Base-by-base conservation (phyloP, 129 eudicot genomes). In the Flaveria trinervia region DNA sequence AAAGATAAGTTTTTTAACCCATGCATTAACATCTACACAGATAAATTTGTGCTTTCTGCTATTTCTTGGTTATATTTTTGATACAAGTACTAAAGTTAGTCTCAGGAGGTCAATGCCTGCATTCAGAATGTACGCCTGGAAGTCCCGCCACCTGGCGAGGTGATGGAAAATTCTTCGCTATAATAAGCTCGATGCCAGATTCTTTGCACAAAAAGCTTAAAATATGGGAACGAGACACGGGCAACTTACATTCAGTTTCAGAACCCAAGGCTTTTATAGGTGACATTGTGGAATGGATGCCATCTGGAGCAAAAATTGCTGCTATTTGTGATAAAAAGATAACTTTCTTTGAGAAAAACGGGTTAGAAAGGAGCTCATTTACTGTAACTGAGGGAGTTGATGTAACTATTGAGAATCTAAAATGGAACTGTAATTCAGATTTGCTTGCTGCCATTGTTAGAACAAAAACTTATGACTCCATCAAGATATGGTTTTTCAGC, bases 181-280 rank as follows among this genome's bases (percentile, higher is more conserved):
- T 93, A 64, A 30, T 93, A 72, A 93, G 85, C 82, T 84, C 64
- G 74, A 74, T 48, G 59, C 73, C 79, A 10, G 73, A 83, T 81
- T 82, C 96, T 22, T 76, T 25, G 70, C 74, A 65, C 16, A 89
- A 85, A 81, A 90, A 87, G 85, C 87, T 94, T 46, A 94, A 89
- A 87, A 82, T 94, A 22, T 94, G 98, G 98, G 98, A 94, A 85
- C 82, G 98, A 55, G 98, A 94, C 74, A 89, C 98, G 0, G 97
- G 97, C 26, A 83, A 77, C 54, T 65, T 91, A 70, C 93, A 91
- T 68, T 86, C 98, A 68, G 84, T 86, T 81, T 94, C 98, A 28
- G 97, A 87, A 69, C 77, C 92, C 36, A 94, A 83, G 75, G 39
- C 84, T 67, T 86, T 87, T 61, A 79, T 83, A 88, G 95, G 92